Evolutionary conservation across 805 yeast genomes (phyloP).

Genomic region (Wickerhamiella sorbophila): DNA sequence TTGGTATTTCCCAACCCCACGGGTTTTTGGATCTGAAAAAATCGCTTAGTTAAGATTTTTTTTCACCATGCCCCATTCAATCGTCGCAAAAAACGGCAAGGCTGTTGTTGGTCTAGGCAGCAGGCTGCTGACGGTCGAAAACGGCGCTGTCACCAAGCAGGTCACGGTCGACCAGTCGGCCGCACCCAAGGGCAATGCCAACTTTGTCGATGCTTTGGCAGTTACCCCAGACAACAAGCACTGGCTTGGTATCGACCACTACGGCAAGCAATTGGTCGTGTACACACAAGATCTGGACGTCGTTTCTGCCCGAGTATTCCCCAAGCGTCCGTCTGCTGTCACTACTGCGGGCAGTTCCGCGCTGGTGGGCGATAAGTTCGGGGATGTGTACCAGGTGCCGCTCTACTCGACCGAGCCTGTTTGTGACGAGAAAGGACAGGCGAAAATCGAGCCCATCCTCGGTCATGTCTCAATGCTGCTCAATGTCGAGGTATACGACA

Average conservation of each 20-base stretch:
- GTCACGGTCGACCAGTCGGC: not conserved
- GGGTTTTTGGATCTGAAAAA: constrained; percentile 30
- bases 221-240: constrained; percentile 39
- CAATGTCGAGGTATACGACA: constrained; percentile 37
- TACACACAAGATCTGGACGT: constrained; percentile 31
- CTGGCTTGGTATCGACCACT: constrained; percentile 61
- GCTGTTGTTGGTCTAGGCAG: constrained; percentile 2
- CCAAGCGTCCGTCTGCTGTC: constrained; percentile 65
- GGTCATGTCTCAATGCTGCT: constrained; percentile 97
- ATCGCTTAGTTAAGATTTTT: not conserved
- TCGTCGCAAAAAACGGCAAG: constrained; percentile 3
- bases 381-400: constrained; percentile 59
- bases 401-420: constrained; percentile 30
- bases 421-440: constrained; percentile 18
- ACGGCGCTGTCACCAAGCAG: not conserved
- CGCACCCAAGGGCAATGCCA: constrained; percentile 8
- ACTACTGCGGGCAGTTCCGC: constrained; percentile 33
- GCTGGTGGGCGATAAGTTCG: constrained; percentile 84
- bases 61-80: constrained; percentile 9
- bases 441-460: constrained; percentile 48
- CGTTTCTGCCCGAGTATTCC: constrained; percentile 59
- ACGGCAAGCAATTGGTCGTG: constrained; percentile 65
- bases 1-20: constrained; percentile 87
- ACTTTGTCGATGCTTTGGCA: constrained; percentile 45
- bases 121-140: not conserved